Conservation (phyloP, 495 filamentous ascomycete genomes). For the Mycothermus thermophilus region DNA sequence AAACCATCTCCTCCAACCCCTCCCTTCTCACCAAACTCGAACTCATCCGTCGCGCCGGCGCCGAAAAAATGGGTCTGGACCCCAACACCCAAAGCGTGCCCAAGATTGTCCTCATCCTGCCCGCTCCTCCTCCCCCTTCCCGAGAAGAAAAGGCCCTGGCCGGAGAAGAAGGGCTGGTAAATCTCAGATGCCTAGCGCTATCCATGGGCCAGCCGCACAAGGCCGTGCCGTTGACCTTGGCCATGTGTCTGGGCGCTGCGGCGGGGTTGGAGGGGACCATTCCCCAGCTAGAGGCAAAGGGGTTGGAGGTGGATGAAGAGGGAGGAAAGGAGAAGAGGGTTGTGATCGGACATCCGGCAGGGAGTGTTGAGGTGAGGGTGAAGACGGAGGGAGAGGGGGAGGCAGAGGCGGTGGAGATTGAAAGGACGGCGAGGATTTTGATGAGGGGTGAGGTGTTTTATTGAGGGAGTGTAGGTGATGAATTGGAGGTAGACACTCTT, state of each 20-base stretch:
- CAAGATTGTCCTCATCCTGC: conserved; percentile 55
- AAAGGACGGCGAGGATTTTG: conserved; percentile 40
- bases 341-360: conserved; percentile 48
- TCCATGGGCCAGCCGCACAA: conserved; percentile 48
- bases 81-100: conserved; percentile 45
- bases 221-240: conserved; percentile 48
- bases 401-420: conserved; percentile 34
- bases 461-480: no score
- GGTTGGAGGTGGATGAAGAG: conserved; percentile 12
- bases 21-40: conserved; percentile 41
- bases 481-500: no score
- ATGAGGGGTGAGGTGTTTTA: conserved; percentile 44
- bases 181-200: conserved; percentile 36
- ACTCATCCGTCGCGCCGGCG: conserved; percentile 45
- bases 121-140: conserved; percentile 21
- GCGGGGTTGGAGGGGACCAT: conserved; percentile 37
- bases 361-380: conserved; percentile 43
- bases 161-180: no score
- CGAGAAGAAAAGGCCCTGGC: conserved; percentile 6
- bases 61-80: conserved; percentile 48
- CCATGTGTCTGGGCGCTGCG: conserved; percentile 47
- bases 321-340: conserved; percentile 20
- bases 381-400: conserved; percentile 25
- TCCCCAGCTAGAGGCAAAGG: conserved; percentile 11
- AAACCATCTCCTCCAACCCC: conserved; percentile 35